Evolutionary conservation across 2,329 filamentous ascomycete genomes (phyloP).

Genomic region (Penicillium palitans): DNA sequence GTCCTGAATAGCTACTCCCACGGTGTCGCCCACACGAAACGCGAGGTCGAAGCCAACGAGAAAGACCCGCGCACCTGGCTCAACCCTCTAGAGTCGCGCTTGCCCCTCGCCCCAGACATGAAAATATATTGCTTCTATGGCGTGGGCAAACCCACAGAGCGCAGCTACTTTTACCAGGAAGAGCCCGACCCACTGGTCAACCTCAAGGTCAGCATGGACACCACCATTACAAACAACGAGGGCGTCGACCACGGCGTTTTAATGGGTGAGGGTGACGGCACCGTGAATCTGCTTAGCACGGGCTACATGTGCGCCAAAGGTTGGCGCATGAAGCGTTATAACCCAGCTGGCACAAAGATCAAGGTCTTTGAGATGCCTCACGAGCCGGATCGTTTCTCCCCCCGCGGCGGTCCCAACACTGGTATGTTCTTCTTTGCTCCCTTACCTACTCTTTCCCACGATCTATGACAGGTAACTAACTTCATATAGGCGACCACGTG

Average conservation of each 20-base stretch:
- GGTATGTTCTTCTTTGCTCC: conserved; percentile 45
- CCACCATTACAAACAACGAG: conserved; percentile 47
- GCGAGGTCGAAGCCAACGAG: conserved; percentile 80
- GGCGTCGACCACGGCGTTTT: conserved; percentile 81
- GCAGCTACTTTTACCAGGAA: conserved; percentile 84
- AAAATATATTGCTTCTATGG: conserved; percentile 98
- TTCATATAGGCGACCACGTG: conserved; percentile 73
- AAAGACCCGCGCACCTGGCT: conserved; percentile 82
- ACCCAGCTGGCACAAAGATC: conserved; percentile 77
- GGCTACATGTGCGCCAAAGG: conserved; percentile 98
- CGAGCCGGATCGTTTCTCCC: conserved; percentile 88
- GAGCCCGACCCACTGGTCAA: conserved; percentile 66
- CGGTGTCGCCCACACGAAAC: conserved; percentile 76
- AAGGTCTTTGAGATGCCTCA: conserved; percentile 95
- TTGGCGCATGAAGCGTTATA: conserved; percentile 92
- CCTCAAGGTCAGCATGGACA: conserved; percentile 55
- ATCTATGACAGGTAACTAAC: background rate
- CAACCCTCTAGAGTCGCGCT: conserved; percentile 87
- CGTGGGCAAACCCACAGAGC: conserved; percentile 88
- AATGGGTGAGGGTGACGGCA: conserved; percentile 94
- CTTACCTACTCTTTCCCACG: background rate
- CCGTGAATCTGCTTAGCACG: conserved; percentile 84
- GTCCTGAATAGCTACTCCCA: conserved; percentile 78
- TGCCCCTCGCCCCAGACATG: conserved; percentile 82
- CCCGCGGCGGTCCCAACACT: conserved; percentile 68